Evolutionary conservation across 768 basidiomycete species (phyloP).

Genomic region (Gymnopilus dilepis): DNA sequence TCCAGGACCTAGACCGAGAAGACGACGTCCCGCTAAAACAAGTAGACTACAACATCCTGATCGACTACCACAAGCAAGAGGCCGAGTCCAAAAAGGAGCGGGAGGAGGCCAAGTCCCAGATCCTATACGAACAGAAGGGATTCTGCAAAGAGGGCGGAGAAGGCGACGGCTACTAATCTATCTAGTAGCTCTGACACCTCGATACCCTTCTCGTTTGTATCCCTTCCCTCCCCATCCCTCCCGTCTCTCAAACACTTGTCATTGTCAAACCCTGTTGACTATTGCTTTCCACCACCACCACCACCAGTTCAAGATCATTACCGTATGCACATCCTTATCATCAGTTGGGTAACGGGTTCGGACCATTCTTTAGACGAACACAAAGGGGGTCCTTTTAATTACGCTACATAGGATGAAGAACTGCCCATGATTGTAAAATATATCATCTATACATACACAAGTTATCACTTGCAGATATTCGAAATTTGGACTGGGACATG

Average conservation of each 20-base stretch:
- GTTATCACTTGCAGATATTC: constrained; percentile 23
- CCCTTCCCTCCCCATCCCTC: no score
- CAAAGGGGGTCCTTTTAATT: neutral
- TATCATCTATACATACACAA: constrained; percentile 20
- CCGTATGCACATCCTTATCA: constrained; percentile 1
- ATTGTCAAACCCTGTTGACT: no score
- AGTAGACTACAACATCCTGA: constrained; percentile 73
- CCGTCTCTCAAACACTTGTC: no score
- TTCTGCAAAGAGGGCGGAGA: constrained; percentile 96
- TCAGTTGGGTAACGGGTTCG: constrained; percentile 3
- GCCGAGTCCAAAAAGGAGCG: constrained; percentile 74
- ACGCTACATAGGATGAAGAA: constrained; percentile 4
- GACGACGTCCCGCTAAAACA: constrained; percentile 83
- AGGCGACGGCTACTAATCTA: constrained; percentile 86
- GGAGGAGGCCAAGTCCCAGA: constrained; percentile 84
- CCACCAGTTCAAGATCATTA: constrained; percentile 1
- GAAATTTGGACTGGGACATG: constrained; percentile 6
- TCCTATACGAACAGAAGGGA: constrained; percentile 83
- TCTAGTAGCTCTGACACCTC: neutral
- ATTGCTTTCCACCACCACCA: no score
- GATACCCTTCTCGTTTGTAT: no score
- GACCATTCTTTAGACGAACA: neutral
- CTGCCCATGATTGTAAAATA: constrained; percentile 21
- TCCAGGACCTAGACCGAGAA: constrained; percentile 89
- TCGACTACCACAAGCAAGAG: constrained; percentile 75